A percentile compares a stretch with the other conserved stretches of the same genome.
These are phyloP conservation scores for Ogataea henricii DNA, from an alignment of 805 yeast genomes.

Conservation along the genomic window DNA sequence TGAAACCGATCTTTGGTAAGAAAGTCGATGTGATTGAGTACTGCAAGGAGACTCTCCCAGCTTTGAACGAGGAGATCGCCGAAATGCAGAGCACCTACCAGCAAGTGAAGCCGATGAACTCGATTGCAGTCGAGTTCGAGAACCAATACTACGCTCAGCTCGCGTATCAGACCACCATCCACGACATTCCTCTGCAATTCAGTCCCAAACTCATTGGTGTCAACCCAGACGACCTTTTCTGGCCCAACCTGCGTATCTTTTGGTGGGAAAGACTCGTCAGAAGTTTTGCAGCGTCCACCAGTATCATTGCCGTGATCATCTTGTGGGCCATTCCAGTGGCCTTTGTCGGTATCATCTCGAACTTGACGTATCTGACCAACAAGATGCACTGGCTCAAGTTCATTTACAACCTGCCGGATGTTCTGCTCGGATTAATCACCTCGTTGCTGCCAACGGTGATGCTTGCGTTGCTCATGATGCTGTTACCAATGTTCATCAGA, in stretches of 20 bases:
- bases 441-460: constrained; percentile 69
- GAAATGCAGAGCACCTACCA: constrained; percentile 54
- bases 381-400: constrained; percentile 56
- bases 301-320: constrained; percentile 55
- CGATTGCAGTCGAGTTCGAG: constrained; percentile 77
- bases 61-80: constrained; percentile 55
- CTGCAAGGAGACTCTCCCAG: constrained; percentile 58
- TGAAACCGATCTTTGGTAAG: constrained; percentile 45
- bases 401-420: constrained; percentile 55
- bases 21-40: constrained; percentile 66
- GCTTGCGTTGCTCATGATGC: constrained; percentile 63
- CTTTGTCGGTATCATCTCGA: constrained; percentile 74
- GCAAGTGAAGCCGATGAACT: constrained; percentile 64
- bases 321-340: constrained; percentile 82
- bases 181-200: constrained; percentile 68
- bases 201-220: constrained; percentile 62
- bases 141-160: constrained; percentile 74
- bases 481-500: constrained; percentile 67
- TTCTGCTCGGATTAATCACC: constrained; percentile 62
- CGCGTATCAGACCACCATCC: constrained; percentile 63
- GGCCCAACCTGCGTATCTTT: constrained; percentile 73
- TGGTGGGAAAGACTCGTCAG: constrained; percentile 78
- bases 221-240: constrained; percentile 61
- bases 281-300: constrained; percentile 50
- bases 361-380: constrained; percentile 61